Base-by-base conservation (phyloP, 257 asterid genomes). In the Scutellaria barbata region DNA sequence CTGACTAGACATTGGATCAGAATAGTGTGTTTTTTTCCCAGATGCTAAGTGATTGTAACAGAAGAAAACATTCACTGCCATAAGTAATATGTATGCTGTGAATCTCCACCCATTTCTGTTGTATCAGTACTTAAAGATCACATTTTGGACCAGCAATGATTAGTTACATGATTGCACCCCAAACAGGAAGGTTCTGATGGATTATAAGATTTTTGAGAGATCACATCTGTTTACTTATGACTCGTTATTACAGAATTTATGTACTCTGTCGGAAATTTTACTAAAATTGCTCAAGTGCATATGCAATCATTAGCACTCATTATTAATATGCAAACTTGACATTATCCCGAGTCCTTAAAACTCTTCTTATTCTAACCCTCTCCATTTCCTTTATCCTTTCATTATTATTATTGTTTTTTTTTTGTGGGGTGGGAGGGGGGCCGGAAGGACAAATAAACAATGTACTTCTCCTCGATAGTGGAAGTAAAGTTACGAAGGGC, bases 111-210 rank as follows among this genome's bases (percentile, higher is more conserved):
- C 35, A 30, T 30, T 30, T 30, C 35, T 2, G 4, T 35, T 51
- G 66, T 22, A 41, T 45, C 62, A 39, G 59, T n/a, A 60, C 40
- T 59, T 18, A 59, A 57, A 60, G 54, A 51, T 12, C 51, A 50
- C 79, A 63, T 64, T 53, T 63, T 73, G 30, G 14, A 63, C 53
- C 42, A 11, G 20, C 40, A 64, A 48, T 47, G 69, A 65, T 59
- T 47, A 72, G 40, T 62, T 63, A 53, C 58, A 66, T 37, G 68
- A 67, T 7, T 10, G 69, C 47, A 60, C 53, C 50, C 53, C 68
- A 60, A 45, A 61, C 60, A 18, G 46, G 46, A 48, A 48, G 10
- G 8, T 18, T 55, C 73, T 47, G 41, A 63, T 25, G 25, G 76
- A 33, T 40, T 53, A 54, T n/a, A 62, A 22, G 68, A 46, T 54